phyloP scores from a whole-genome alignment of 2,329 filamentous ascomycete genomes.

The Cytospora leucostoma region DNA sequence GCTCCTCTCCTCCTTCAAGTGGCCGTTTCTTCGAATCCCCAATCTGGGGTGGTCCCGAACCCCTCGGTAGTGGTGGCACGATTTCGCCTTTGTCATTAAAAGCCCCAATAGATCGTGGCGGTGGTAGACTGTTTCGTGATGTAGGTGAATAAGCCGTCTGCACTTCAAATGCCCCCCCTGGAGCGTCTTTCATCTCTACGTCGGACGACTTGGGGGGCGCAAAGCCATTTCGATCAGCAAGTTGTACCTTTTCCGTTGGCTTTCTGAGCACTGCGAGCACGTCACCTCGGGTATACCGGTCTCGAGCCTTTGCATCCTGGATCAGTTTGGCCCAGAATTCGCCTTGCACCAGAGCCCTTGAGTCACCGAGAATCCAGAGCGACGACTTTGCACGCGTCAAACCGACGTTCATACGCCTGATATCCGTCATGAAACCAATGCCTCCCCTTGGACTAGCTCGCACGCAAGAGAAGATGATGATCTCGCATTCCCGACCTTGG shows the following conservation, averaged over 20 bases:
- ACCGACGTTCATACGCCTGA: slow-evolving; percentile 98
- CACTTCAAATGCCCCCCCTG: not conserved
- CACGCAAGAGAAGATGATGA: slow-evolving; percentile 99
- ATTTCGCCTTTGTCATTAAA: slow-evolving; percentile 37
- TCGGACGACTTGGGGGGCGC: slow-evolving; percentile 26
- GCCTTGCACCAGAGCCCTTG: slow-evolving; percentile 79
- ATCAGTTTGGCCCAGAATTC: slow-evolving; percentile 90
- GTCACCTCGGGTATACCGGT: slow-evolving; percentile 73
- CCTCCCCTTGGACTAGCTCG: slow-evolving; percentile 89
- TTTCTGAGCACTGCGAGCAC: slow-evolving; percentile 52
- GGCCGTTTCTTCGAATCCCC: slow-evolving; percentile 44
- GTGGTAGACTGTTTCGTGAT: not conserved
- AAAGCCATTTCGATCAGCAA: slow-evolving; percentile 28
- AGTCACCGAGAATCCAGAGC: slow-evolving; percentile 94
- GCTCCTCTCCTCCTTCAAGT: slow-evolving; percentile 41
- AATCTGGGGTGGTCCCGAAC: slow-evolving; percentile 19
- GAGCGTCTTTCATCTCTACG: slow-evolving; percentile 34
- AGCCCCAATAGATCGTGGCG: slow-evolving; percentile 17
- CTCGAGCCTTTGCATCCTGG: slow-evolving; percentile 72
- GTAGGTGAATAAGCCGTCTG: not conserved
- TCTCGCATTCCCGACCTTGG: slow-evolving; percentile 93
- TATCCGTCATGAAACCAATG: slow-evolving; percentile 97
- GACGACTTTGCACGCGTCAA: slow-evolving; percentile 95
- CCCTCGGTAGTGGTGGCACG: slow-evolving; percentile 26
- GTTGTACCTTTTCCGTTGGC: slow-evolving; percentile 41